Conservation (phyloP, 768 basidiomycete species). For the Auricularia auricula-judae region DNA sequence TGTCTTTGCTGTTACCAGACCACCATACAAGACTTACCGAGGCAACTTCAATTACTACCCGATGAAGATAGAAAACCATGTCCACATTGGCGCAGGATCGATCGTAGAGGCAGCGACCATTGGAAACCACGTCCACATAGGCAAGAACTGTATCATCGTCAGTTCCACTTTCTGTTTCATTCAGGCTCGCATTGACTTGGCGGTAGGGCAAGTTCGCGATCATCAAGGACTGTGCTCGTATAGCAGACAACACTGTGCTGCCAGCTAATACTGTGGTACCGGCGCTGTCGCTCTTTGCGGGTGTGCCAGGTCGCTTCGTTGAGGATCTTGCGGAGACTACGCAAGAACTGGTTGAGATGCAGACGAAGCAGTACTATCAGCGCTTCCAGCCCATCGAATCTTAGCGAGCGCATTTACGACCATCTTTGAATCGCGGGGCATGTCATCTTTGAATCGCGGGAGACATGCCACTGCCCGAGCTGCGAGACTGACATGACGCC, state of each 20-base stretch:
- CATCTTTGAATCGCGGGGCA: too few relatives aligned
- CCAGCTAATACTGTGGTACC: slow-evolving; percentile 91
- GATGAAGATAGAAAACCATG: slow-evolving; percentile 93
- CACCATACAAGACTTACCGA: slow-evolving; percentile 82
- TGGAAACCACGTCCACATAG: slow-evolving; percentile 89
- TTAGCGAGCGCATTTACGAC: too few relatives aligned
- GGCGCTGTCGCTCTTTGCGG: slow-evolving; percentile 72
- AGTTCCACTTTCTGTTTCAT: slow-evolving; percentile 17
- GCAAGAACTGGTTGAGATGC: slow-evolving; percentile 80
- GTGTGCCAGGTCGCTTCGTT: slow-evolving; percentile 78
- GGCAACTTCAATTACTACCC: slow-evolving; percentile 96
- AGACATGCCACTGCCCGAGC: too few relatives aligned
- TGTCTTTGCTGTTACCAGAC: slow-evolving; percentile 28
- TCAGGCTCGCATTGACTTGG: background rate
- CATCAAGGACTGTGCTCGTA: slow-evolving; percentile 88
- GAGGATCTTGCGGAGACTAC: slow-evolving; percentile 89
- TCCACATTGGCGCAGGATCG: slow-evolving; percentile 81
- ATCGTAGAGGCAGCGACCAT: slow-evolving; percentile 93
- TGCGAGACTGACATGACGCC: too few relatives aligned
- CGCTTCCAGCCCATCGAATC: slow-evolving; percentile 59
- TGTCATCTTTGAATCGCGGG: too few relatives aligned
- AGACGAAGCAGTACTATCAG: slow-evolving; percentile 76
- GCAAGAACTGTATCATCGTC: slow-evolving; percentile 91
- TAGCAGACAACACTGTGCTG: slow-evolving; percentile 82
- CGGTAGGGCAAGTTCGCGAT: slow-evolving; percentile 88